A percentile compares a stretch with the other conserved stretches of the same genome.
Evolutionary conservation across 164 flowering plant genomes (phyloP).

Genomic region (Saururus chinensis): DNA sequence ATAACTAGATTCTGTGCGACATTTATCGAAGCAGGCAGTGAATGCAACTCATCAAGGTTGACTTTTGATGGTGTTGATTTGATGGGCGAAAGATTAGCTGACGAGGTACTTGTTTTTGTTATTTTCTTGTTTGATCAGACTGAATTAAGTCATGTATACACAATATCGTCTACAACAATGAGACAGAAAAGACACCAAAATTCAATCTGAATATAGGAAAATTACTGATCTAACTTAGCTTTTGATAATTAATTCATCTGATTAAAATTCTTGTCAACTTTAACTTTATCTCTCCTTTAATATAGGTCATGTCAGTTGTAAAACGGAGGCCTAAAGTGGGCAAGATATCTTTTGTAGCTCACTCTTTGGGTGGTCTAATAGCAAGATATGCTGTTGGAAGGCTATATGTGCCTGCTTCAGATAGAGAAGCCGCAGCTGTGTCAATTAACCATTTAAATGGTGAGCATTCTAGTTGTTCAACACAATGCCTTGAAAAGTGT

Average conservation of each 20-base stretch:
- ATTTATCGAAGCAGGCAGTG: constrained; percentile 54
- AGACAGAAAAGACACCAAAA: too few species aligned
- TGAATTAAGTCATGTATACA: not conserved
- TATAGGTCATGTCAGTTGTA: constrained; percentile 67
- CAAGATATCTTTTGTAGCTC: constrained; percentile 91
- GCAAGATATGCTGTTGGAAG: constrained; percentile 90
- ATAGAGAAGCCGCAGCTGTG: constrained; percentile 11
- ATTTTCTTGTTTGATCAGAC: not conserved
- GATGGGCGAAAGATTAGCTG: constrained; percentile 89
- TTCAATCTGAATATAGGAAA: too few species aligned
- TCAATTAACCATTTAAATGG: constrained; percentile 10
- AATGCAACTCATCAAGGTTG: constrained; percentile 56
- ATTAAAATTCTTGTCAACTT: not conserved
- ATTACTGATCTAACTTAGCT: too few species aligned
- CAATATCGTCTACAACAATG: not conserved
- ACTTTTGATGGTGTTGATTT: constrained; percentile 91
- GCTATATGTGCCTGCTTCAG: constrained; percentile 33
- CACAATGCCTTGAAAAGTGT: constrained; percentile 22
- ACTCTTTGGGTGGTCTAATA: constrained; percentile 89
- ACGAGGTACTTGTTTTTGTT: constrained; percentile 47
- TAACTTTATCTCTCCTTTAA: not conserved
- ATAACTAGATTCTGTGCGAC: not conserved
- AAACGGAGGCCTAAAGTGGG: constrained; percentile 45
- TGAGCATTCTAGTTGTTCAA: constrained; percentile 12
- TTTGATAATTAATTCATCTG: too few species aligned